Base-by-base conservation (phyloP, 176 grass and related monocot species). In the Thinopyrum elongatum region DNA sequence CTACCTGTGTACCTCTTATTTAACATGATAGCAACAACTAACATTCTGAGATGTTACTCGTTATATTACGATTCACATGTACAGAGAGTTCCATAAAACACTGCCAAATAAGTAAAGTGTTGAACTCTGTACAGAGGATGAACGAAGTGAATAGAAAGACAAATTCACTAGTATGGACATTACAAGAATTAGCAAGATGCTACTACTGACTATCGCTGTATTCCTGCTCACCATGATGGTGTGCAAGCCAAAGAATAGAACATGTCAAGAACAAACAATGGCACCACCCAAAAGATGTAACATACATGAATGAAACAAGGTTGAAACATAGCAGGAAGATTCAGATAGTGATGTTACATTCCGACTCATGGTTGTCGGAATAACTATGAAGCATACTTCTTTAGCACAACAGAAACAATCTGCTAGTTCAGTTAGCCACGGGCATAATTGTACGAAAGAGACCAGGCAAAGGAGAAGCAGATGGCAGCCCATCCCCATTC, bases 351-450 rank as follows among this genome's bases (percentile, higher is more conserved):
- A 35, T 27, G 28, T 85, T 28, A 42, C 19, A 41, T 69, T 36
- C 4, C 64, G 69, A 29, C 9, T 66, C 13, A 7, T 66, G 21
- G 29, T 53, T 27, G 65, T 51, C 7, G 22, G 60, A 65, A 76
- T 15, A 65, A 49, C 25, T 47, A 25, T 75, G 6, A 6, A 21
- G 10, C 3, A 57, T 55, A 57, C 15, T 12, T 58, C 2, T 65
- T 84, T 31, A 76, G 14, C 22, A 22, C 27, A 75, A 84, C 36
- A 76, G 22, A 78, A 67, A 53, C 51, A 69, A 68, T 35, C 17
- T 17, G 4, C 16, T 47, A 53, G 41, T 16, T 80, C 10, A 64
- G 12, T 55, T 82, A 34, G 34, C 27, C 36, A 65, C 34, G 6
- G 10, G 12, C 1, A 21, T 58, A 63, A 59, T 11, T 71, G 6